Evolutionary conservation across 306 rosid species (phyloP), one percentile per base, ranked within the genome.

Genomic region (Cucurbita moschata): DNA sequence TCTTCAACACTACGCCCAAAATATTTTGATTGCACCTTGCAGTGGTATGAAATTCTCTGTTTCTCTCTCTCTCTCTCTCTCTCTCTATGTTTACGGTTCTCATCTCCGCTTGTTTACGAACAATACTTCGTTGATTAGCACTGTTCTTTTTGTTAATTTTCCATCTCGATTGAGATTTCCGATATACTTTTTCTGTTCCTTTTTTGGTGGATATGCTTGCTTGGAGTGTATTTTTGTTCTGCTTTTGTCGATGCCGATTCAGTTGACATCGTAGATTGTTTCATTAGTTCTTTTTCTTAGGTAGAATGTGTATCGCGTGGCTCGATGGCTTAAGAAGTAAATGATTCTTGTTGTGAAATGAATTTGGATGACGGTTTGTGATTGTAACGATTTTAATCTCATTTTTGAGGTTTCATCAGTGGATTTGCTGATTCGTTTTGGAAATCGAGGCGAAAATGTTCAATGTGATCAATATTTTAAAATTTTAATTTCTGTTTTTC

Each of bases 1-100:
- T 88, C 38, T 68, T 63, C 85, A 66, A 77, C 80, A 85, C 81
- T 57, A 77, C 87, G 52, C 82, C 86, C 21, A 71, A 84, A 57
- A 74, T 86, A 83, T 76, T 84, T 73, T 75, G 76, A 77, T 72
- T 77, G 42, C 86, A 83, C 59, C 84, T 81, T 23, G 81, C 50
- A 80, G 86, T 66, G 90, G 96, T 87, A 82, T 30, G 40, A 10
- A 67, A 62, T 49, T 18, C 6, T 64, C 26, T 21, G n/a, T 54
- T 26, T 8, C 14, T 13, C 47, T 38, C 15, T 42, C 21, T 54
- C 51, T 39, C 35, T 42, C 23, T 53, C 40, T 15, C 0, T 47
- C 21, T 11, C 18, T 4, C 6, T 49, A 6, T 50, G 1, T 10
- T 16, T 67, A 7, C 73, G 63, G 72, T 66, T 67, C 75, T 73